Base-by-base conservation (phyloP, 1,139 yeast species). In the Lodderomyces elongisporus region DNA sequence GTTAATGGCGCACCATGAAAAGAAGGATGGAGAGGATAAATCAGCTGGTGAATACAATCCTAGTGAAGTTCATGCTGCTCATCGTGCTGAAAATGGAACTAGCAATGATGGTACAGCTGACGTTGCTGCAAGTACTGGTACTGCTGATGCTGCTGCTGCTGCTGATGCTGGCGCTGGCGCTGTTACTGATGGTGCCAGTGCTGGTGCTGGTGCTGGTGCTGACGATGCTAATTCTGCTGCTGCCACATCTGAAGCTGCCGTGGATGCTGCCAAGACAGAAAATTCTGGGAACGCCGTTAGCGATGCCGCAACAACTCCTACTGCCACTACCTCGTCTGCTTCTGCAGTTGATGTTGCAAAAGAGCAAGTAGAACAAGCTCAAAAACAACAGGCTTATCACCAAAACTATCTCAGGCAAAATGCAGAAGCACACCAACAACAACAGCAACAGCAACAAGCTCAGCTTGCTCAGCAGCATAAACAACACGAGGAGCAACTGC, bases 1-100 rank as follows among this genome's bases (percentile, higher is more conserved):
- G 43, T 55, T 70, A 44, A 59, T 70, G 39, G 66, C 65, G 23
- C 74, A 70, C 40, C 73, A 69, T 36, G 51, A 66, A 12, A 59
- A 62, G 21, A 16, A 28, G 14, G n/a, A n/a, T n/a, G 34, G n/a
- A 4, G 20, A 25, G 17, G 29, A 14, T 17, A 23, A 21, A 18
- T 20, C 17, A 14, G 7, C 14, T 17, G 30, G 13, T 27, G 23
- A 27, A 14, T 18, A 14, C 22, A 20, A 20, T 10, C 9, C 7
- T 20, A 10, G 22, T 8, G 22, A 20, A 10, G 7, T 8, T 10
- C 22, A 20, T 10, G 22, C 22, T 20, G 22, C 22, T 8, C n/a
- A n/a, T n/a, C n/a, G n/a, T n/a, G n/a, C n/a, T n/a, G 16, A 8
- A 28, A 18, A 28, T 20, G 24, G 4, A 7, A 20, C 10, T 9